phyloP scores from a whole-genome alignment of 1,284 basidiomycete species.

The Polyporus tsugae region DNA sequence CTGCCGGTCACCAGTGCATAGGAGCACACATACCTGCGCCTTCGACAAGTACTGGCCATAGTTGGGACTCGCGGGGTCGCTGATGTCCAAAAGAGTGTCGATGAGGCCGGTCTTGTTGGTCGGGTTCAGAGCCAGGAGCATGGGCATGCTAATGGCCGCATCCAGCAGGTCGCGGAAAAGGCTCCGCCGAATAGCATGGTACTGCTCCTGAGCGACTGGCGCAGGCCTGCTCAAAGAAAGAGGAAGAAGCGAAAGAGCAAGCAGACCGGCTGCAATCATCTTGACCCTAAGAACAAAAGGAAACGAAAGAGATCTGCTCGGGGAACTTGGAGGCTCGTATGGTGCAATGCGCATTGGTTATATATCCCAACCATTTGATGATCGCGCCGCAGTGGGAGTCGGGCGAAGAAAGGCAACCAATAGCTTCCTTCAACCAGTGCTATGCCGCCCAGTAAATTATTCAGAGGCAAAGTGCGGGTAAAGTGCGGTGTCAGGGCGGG shows the following conservation, averaged over 20 bases:
- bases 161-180: not conserved
- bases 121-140: slow-evolving; percentile 1
- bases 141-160: not conserved
- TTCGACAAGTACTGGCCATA: slow-evolving; percentile 27
- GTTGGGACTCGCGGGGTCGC: slow-evolving; percentile 21
- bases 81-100: slow-evolving; percentile 26
- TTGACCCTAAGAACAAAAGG: not conserved
- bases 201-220: not conserved
- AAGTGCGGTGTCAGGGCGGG: not conserved
- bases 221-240: not conserved
- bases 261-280: slow-evolving; percentile 1
- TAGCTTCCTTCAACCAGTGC: not conserved
- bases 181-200: not conserved
- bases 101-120: slow-evolving; percentile 1
- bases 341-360: not conserved
- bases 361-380: not conserved
- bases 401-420: not conserved
- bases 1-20: not conserved
- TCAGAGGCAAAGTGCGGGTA: not conserved
- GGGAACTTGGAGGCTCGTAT: not conserved
- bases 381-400: not conserved
- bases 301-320: not conserved
- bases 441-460: not conserved
- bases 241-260: not conserved
- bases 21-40: slow-evolving; percentile 11